A percentile compares a stretch with the other conserved stretches of the same genome.
Evolutionary conservation across 495 filamentous ascomycete genomes (phyloP).

Genomic region (Parachaetomium inaequale): DNA sequence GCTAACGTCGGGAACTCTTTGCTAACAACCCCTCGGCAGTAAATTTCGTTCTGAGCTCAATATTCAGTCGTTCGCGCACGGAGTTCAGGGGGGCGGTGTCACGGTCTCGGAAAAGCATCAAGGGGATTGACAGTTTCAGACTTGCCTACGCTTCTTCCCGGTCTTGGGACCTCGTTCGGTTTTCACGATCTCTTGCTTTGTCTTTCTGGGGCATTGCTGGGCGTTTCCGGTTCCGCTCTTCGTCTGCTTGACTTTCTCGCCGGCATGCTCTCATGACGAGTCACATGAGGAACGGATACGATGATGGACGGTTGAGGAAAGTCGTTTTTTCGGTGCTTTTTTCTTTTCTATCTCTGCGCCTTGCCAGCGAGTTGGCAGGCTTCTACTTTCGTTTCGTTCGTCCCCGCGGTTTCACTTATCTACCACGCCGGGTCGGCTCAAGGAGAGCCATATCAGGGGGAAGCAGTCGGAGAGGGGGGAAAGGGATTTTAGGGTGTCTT

Average conservation of each 20-base stretch:
- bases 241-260: conserved; percentile 6
- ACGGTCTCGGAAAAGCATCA: conserved; percentile 17
- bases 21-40: conserved; percentile 7
- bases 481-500: background rate
- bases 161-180: conserved; percentile 9
- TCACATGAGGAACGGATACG: conserved; percentile 18
- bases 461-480: background rate
- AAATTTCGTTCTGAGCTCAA: conserved; percentile 14
- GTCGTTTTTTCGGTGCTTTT: background rate
- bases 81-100: conserved; percentile 18
- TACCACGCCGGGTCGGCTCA: background rate
- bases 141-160: conserved; percentile 3
- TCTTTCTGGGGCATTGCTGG: conserved; percentile 21
- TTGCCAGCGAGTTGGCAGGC: background rate
- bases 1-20: background rate
- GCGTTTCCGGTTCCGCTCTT: conserved; percentile 19
- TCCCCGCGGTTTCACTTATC: background rate
- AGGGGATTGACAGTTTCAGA: conserved; percentile 9
- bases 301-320: conserved; percentile 15
- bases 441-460: background rate
- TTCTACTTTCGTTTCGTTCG: conserved; percentile 11
- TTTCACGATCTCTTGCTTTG: conserved; percentile 15
- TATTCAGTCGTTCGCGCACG: conserved; percentile 17
- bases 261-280: conserved; percentile 12
- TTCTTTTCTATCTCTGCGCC: background rate